Evolutionary conservation across 2,329 filamentous ascomycete species (phyloP).

Genomic region (Ilyonectria sp.): DNA sequence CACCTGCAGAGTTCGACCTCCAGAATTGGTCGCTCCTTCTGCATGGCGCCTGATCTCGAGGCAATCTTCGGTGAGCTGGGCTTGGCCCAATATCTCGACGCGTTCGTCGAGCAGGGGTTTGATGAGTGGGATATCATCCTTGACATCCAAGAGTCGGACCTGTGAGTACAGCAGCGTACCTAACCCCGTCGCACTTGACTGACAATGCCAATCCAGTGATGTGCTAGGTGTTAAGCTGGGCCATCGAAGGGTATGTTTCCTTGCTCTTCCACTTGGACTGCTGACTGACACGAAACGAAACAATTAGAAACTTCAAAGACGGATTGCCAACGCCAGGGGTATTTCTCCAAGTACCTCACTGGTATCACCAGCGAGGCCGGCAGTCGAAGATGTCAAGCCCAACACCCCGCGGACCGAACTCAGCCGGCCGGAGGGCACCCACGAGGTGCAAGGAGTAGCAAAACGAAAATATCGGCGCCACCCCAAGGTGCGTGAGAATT

Average conservation of each 20-base stretch:
- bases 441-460: conserved; percentile 60
- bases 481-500: conserved; percentile 72
- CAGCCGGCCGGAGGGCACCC: conserved; percentile 62
- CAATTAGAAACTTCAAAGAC: conserved; percentile 83
- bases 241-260: conserved; percentile 78
- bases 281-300: conserved; percentile 24
- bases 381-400: conserved; percentile 67
- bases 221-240: conserved; percentile 84
- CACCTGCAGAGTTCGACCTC: conserved; percentile 29
- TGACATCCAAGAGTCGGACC: conserved; percentile 87
- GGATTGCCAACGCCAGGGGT: conserved; percentile 82
- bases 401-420: conserved; percentile 69
- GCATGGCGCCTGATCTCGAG: conserved; percentile 72
- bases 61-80: conserved; percentile 81
- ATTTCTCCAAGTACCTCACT: conserved; percentile 69
- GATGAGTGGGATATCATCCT: conserved; percentile 88
- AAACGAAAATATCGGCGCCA: conserved; percentile 86
- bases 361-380: conserved; percentile 64
- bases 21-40: conserved; percentile 41
- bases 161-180: conserved; percentile 67
- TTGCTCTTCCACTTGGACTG: conserved; percentile 28
- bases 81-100: conserved; percentile 81
- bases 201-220: conserved; percentile 66
- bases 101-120: conserved; percentile 84
- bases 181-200: conserved; percentile 27